These are phyloP conservation scores for Penicillium malachiteum DNA, from an alignment of 495 filamentous ascomycete species.

Conservation along the genomic window DNA sequence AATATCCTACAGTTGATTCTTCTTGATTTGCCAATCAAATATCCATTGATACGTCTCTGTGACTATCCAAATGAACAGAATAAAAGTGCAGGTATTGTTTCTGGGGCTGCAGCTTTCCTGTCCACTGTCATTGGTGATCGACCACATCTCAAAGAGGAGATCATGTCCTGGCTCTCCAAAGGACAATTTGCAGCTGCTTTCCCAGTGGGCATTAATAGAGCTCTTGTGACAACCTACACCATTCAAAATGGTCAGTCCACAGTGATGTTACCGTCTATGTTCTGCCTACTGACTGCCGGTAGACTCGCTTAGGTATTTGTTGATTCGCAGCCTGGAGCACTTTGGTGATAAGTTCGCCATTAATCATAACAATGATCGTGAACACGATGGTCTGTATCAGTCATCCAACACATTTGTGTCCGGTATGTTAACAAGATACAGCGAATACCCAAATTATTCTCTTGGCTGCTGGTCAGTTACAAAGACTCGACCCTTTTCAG, in stretches of 20 bases:
- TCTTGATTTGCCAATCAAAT: slow-evolving; percentile 44
- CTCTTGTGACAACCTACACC: slow-evolving; percentile 60
- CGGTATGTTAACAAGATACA: slow-evolving; percentile 33
- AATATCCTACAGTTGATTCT: slow-evolving; percentile 57
- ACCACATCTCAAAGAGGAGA: slow-evolving; percentile 42
- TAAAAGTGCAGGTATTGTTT: slow-evolving; percentile 17
- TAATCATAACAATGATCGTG: slow-evolving; percentile 73
- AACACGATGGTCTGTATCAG: slow-evolving; percentile 73
- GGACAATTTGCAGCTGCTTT: slow-evolving; percentile 57
- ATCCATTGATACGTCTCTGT: slow-evolving; percentile 2
- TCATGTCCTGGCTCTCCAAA: slow-evolving; percentile 67
- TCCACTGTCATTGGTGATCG: slow-evolving; percentile 36
- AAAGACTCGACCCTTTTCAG: slow-evolving; percentile 57
- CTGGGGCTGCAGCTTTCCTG: slow-evolving; percentile 41
- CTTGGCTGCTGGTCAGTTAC: slow-evolving; percentile 71
- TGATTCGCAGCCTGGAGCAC: slow-evolving; percentile 65
- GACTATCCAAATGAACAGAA: slow-evolving; percentile 1
- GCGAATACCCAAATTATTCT: slow-evolving; percentile 79
- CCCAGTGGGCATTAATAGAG: slow-evolving; percentile 64
- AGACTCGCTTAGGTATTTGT: slow-evolving; percentile 54
- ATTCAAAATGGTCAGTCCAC: slow-evolving; percentile 47
- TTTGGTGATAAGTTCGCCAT: slow-evolving; percentile 88
- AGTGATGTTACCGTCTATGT: background rate
- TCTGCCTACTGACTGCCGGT: slow-evolving; percentile 12
- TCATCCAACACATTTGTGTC: background rate